These are phyloP conservation scores for Plantago coronopus DNA, from an alignment of 305 asterid species.

Conservation along the genomic window DNA sequence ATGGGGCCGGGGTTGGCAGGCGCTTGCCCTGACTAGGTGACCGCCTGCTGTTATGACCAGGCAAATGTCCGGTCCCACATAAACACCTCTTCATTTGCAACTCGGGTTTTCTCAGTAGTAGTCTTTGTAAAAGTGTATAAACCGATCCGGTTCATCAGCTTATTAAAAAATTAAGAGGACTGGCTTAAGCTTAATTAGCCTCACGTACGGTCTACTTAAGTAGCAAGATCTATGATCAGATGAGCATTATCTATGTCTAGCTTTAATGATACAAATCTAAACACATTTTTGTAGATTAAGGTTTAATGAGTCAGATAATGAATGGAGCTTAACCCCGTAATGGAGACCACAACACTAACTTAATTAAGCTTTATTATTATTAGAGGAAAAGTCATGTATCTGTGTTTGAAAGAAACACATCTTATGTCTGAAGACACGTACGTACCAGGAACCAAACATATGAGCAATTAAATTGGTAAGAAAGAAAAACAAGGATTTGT, in stretches of 20 bases:
- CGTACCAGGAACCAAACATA: conserved; percentile 14
- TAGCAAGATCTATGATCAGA: background rate
- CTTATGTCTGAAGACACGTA: conserved; percentile 16
- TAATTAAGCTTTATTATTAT: conserved; percentile 20
- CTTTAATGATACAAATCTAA: conserved; percentile 14
- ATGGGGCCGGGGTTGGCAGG: no score
- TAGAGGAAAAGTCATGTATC: conserved; percentile 31
- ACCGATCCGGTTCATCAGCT: no score
- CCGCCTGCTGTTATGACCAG: no score
- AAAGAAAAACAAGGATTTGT: conserved; percentile 20
- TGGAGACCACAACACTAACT: conserved; percentile 33
- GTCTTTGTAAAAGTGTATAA: no score
- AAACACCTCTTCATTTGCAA: no score
- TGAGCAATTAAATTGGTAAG: background rate
- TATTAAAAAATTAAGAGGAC: no score
- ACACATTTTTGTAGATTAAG: conserved; percentile 1
- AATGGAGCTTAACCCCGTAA: conserved; percentile 26
- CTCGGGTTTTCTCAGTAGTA: no score
- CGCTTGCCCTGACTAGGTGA: no score
- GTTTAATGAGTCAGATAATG: conserved; percentile 17
- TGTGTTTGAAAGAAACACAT: conserved; percentile 13
- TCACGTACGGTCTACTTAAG: no score
- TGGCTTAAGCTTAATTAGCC: no score
- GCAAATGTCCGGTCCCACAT: no score
- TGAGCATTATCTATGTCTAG: conserved; percentile 21